Evolutionary conservation across 148 eudicot genomes (phyloP), one percentile per base, ranked within the genome.

Genomic region (Persicaria maculosa): DNA sequence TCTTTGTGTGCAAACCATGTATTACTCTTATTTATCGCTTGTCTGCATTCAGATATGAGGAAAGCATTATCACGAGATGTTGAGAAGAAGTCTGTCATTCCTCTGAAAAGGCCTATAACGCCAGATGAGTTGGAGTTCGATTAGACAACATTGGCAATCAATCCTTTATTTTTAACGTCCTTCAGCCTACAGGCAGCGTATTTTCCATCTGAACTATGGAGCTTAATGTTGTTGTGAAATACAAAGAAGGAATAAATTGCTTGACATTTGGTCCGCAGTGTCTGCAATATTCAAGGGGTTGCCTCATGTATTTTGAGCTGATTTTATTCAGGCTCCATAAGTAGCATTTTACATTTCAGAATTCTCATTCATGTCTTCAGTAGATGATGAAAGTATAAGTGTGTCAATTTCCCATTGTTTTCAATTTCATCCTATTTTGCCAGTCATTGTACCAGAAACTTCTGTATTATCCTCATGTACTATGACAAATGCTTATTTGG

Each of bases 111-210:
- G 78, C 88, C 92, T 0, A 71, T 88, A 53, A 86, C 89, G 7
- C 92, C 92, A 25, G 92, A 88, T 73, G 92, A 88, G 80, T 71
- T 88, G 72, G 92, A 88, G 85, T 88, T 86, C 68, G 89, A 88
- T 79, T 88, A 79, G 70, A 43, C 5, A 40, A 5, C 70, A 65
- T 31, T 31, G 40, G 3, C 40, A 31, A 31, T 31, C 40, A 31
- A 31, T 65, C 70, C 6, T 6, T 40, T 40, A 10, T 40, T 64
- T 25, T 25, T 14, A 31, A n/a, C 44, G 11, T 25, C 44, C 68
- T 62, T 11, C 68, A 11, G 45, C 16, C 19, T 20, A 58, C 36
- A 58, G 36, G 20, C 9, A 65, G 70, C 68, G 11, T 25, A 62
- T 25, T 62, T 61, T 11, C 46, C 47, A 22, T 65, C 46, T 65